Percentiles rank a stretch among this genome's conserved stretches.
Evolutionary conservation across 805 yeast genomes (phyloP).

Genomic region (Saccharomycopsis fodiens): DNA sequence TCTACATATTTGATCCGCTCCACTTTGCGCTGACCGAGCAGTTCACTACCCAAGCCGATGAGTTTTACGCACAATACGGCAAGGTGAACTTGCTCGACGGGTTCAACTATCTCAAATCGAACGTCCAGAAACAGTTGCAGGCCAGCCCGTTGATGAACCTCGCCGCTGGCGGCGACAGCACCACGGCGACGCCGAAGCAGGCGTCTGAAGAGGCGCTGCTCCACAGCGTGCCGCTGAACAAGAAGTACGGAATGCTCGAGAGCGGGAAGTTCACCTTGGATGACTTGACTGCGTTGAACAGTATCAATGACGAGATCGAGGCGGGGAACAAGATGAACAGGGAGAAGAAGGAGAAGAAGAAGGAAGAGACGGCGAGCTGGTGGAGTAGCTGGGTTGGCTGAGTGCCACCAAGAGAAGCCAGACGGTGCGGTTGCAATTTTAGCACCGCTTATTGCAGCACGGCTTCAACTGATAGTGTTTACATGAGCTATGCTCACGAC

Average conservation of each 20-base stretch:
- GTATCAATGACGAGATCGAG: constrained; percentile 20
- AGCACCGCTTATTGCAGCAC: no score
- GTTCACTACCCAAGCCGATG: constrained; percentile 14
- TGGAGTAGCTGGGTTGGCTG: constrained; percentile 21
- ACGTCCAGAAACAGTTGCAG: constrained; percentile 17
- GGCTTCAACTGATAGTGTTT: no score
- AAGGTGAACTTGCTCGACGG: constrained; percentile 17
- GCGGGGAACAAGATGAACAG: constrained; percentile 14
- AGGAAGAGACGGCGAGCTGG: constrained; percentile 9
- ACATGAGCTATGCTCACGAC: no score
- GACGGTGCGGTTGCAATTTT: no score
- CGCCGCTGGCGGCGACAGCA: neutral
- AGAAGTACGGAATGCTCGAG: constrained; percentile 13
- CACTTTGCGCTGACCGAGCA: constrained; percentile 26
- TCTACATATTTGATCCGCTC: constrained; percentile 48
- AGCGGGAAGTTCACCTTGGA: constrained; percentile 20
- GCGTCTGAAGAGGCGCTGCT: neutral
- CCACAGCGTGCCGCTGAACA: neutral
- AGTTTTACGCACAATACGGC: constrained; percentile 10
- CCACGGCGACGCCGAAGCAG: constrained; percentile 5
- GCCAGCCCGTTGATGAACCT: constrained; percentile 5
- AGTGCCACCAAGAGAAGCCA: no score
- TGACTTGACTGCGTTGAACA: constrained; percentile 16
- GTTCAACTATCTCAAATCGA: constrained; percentile 13
- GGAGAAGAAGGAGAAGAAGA: neutral